These are phyloP conservation scores for Chrysanthemum makinoi DNA, from an alignment of 129 eudicot genomes.

Conservation along the genomic window DNA sequence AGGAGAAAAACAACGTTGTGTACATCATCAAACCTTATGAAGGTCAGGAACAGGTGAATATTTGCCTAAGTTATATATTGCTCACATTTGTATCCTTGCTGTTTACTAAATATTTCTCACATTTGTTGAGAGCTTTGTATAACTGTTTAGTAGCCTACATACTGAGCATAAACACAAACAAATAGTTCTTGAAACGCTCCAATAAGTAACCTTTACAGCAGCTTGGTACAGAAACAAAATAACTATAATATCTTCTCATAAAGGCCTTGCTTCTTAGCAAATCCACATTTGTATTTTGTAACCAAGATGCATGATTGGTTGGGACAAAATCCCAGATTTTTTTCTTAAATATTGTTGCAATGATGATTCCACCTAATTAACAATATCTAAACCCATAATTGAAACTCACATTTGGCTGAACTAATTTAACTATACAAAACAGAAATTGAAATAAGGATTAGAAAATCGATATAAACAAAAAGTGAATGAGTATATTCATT, in stretches of 20 bases:
- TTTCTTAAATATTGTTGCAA: too few relatives aligned
- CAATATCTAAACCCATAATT: too few relatives aligned
- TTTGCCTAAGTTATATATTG: slow-evolving; percentile 73
- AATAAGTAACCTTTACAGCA: neutral
- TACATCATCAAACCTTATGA: slow-evolving; percentile 97
- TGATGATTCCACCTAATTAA: too few relatives aligned
- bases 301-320: too few relatives aligned
- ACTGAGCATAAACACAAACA: slow-evolving; percentile 13
- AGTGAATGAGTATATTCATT: too few relatives aligned
- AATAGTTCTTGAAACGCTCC: neutral
- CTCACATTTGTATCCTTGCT: slow-evolving; percentile 67
- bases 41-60: slow-evolving; percentile 83
- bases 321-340: too few relatives aligned
- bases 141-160: slow-evolving; percentile 74
- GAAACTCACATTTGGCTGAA: too few relatives aligned
- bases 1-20: neutral
- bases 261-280: slow-evolving; percentile 85
- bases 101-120: slow-evolving; percentile 87
- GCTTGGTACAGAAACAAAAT: neutral
- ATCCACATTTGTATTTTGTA: too few relatives aligned
- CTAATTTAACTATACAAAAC: too few relatives aligned
- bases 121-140: slow-evolving; percentile 77
- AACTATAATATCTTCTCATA: slow-evolving; percentile 55
- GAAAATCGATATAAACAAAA: too few relatives aligned
- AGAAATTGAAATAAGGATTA: too few relatives aligned